A percentile compares a stretch with the other conserved stretches of the same genome.
These are phyloP conservation scores for Stagonosporopsis cucurbitacearum DNA, from an alignment of 2,329 filamentous ascomycete genomes.

Conservation along the genomic window DNA sequence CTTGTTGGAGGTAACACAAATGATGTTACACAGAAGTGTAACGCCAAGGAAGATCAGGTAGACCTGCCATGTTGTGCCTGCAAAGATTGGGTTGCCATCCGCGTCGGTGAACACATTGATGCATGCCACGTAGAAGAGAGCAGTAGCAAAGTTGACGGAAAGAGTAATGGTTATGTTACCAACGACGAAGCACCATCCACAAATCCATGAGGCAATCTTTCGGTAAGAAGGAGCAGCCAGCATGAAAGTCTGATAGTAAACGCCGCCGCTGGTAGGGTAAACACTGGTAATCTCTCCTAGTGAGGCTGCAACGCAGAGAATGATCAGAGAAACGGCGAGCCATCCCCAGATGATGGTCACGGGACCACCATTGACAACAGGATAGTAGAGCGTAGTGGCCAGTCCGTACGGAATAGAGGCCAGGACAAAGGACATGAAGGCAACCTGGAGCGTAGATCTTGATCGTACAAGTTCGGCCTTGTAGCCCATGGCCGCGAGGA, in stretches of 20 bases:
- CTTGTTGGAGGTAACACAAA: constrained; percentile 60
- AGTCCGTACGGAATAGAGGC: constrained; percentile 77
- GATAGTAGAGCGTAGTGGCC: constrained; percentile 72
- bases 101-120: constrained; percentile 61
- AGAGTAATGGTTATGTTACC: constrained; percentile 83
- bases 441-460: constrained; percentile 71
- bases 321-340: constrained; percentile 71
- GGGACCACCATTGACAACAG: constrained; percentile 69
- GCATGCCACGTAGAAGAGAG: constrained; percentile 61
- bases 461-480: constrained; percentile 69
- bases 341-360: constrained; percentile 77
- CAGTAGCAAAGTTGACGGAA: constrained; percentile 80
- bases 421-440: constrained; percentile 79
- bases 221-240: constrained; percentile 68
- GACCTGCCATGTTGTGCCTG: constrained; percentile 53
- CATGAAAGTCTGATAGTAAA: constrained; percentile 82
- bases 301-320: constrained; percentile 71
- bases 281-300: constrained; percentile 77
- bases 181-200: constrained; percentile 77
- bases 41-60: constrained; percentile 59
- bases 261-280: constrained; percentile 77
- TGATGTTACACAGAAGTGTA: constrained; percentile 58
- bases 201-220: constrained; percentile 71
- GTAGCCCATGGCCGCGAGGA: constrained; percentile 70
- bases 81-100: constrained; percentile 55